A percentile compares a stretch with the other conserved stretches of the same genome.
Conservation (phyloP, 1,139 yeast species). For the Pneumocystis carinii region DNA sequence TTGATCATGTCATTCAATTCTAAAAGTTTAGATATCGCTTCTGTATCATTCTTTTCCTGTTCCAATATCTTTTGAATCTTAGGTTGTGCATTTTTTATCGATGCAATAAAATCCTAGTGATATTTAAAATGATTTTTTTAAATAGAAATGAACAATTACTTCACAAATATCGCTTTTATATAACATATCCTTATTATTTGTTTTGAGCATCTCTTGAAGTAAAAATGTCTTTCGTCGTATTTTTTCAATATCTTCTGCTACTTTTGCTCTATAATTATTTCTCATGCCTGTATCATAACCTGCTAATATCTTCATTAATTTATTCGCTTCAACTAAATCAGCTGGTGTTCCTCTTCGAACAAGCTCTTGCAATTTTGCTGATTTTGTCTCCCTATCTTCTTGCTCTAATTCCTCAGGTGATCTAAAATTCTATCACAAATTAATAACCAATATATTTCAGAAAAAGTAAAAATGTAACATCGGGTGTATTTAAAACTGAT, state of each 20-base stretch:
- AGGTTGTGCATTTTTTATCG: slow-evolving; percentile 76
- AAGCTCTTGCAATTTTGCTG: slow-evolving; percentile 88
- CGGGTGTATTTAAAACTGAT: slow-evolving; percentile 86
- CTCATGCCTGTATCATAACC: slow-evolving; percentile 52
- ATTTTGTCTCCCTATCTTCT: slow-evolving; percentile 84
- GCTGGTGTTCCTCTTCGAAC: slow-evolving; percentile 92
- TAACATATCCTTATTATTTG: slow-evolving; percentile 39
- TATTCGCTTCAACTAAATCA: slow-evolving; percentile 90
- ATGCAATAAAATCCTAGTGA: slow-evolving; percentile 48
- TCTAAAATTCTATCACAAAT: slow-evolving; percentile 32
- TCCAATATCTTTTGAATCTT: slow-evolving; percentile 68
- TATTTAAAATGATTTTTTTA: background rate
- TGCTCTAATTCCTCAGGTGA: slow-evolving; percentile 80
- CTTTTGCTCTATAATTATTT: slow-evolving; percentile 72
- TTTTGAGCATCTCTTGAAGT: slow-evolving; percentile 71
- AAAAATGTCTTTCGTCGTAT: slow-evolving; percentile 79
- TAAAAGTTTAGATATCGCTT: slow-evolving; percentile 49
- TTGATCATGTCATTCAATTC: slow-evolving; percentile 66
- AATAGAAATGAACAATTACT: background rate
- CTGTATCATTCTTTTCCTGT: slow-evolving; percentile 36
- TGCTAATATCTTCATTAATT: slow-evolving; percentile 94
- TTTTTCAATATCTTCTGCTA: slow-evolving; percentile 71
- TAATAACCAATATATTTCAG: background rate
- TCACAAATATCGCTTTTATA: slow-evolving; percentile 39
- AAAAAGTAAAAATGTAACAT: slow-evolving; percentile 28